phyloP scores from a whole-genome alignment of 768 basidiomycete genomes.

The Suillus variegatus region DNA sequence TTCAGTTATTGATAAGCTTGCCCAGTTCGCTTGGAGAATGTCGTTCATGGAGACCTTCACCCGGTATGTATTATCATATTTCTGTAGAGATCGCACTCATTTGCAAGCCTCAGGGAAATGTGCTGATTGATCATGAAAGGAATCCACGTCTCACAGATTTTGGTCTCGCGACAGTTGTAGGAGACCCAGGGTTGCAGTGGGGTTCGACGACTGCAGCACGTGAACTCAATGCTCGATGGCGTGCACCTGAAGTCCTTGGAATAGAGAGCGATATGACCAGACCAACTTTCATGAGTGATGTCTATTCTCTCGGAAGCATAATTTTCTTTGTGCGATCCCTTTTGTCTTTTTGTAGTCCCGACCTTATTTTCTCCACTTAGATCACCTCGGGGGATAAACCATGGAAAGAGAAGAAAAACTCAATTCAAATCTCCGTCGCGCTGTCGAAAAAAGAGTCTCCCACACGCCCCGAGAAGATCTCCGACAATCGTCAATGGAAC shows the following conservation, averaged over 20 bases:
- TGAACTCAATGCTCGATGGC: slow-evolving; percentile 42
- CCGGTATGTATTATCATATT: slow-evolving; percentile 1
- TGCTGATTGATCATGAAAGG: slow-evolving; percentile 17
- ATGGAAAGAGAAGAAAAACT: not conserved
- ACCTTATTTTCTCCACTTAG: not conserved
- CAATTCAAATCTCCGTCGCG: not conserved
- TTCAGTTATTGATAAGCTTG: not conserved
- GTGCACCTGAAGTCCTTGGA: slow-evolving; percentile 39
- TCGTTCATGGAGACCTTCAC: slow-evolving; percentile 21
- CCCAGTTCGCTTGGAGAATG: slow-evolving; percentile 15
- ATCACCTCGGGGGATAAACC: not conserved
- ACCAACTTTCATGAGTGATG: slow-evolving; percentile 32
- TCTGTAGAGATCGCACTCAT: not conserved
- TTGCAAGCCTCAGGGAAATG: slow-evolving; percentile 14
- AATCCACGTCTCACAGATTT: slow-evolving; percentile 45
- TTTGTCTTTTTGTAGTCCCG: not conserved
- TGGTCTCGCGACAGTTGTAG: slow-evolving; percentile 42
- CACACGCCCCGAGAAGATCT: not conserved
- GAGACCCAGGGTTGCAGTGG: slow-evolving; percentile 29
- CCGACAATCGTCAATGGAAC: not conserved
- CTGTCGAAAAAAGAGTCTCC: not conserved
- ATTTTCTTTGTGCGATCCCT: slow-evolving; percentile 10
- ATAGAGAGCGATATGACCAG: not conserved
- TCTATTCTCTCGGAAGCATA: slow-evolving; percentile 38
- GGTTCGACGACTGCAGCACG: slow-evolving; percentile 31